Percentiles rank a stretch among this genome's conserved stretches.
Evolutionary conservation across 2,329 filamentous ascomycete species (phyloP).

Genomic region (Fusarium sp.): DNA sequence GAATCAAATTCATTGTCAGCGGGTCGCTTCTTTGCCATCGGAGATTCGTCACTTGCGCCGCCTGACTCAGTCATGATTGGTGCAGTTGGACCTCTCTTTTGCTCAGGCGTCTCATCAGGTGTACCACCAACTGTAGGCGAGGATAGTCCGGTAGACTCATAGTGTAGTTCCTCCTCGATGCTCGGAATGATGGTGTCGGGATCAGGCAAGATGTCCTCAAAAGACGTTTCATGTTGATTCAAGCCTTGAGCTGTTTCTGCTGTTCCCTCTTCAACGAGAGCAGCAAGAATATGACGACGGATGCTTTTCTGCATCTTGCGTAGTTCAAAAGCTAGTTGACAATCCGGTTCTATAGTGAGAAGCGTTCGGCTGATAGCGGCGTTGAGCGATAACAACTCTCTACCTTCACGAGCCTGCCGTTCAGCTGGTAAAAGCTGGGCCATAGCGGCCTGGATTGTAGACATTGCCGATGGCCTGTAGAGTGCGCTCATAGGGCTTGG

Average conservation of each 20-base stretch:
- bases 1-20: background rate
- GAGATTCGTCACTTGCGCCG: too few species aligned
- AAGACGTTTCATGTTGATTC: background rate
- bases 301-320: background rate
- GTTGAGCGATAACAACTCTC: background rate
- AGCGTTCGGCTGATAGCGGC: background rate
- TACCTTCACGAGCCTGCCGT: background rate
- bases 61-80: background rate
- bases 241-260: background rate
- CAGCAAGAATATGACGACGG: background rate
- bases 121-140: background rate
- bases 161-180: background rate
- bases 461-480: background rate
- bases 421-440: background rate
- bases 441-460: background rate
- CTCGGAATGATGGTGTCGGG: background rate
- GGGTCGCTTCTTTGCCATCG: background rate
- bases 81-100: background rate
- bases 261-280: background rate
- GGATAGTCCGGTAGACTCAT: too few species aligned
- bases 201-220: background rate
- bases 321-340: background rate
- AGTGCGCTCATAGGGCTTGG: background rate
- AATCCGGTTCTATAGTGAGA: background rate
- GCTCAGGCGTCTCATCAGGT: background rate